Percentiles rank a stretch among this genome's conserved stretches.
Conservation (phyloP, 768 basidiomycete genomes). For the Cyclocybe cylindracea region DNA sequence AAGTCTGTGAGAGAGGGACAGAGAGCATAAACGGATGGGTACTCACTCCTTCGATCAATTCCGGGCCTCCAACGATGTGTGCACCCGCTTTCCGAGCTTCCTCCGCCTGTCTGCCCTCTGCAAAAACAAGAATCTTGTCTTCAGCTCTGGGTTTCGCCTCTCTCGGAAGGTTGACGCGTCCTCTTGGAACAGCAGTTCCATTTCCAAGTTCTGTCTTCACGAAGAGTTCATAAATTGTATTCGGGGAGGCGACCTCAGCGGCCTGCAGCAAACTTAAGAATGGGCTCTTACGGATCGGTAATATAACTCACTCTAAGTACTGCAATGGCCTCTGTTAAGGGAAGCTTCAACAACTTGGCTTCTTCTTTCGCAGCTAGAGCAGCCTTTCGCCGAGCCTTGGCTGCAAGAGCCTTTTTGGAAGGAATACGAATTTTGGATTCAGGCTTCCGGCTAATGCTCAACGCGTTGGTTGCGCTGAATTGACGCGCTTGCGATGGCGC, state of each 20-base stretch:
- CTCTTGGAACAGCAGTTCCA: slow-evolving; percentile 84
- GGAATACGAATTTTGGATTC: slow-evolving; percentile 52
- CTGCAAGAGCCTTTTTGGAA: slow-evolving; percentile 71
- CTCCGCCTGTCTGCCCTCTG: slow-evolving; percentile 79
- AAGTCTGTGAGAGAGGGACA: slow-evolving; percentile 4
- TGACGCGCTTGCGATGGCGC: slow-evolving; percentile 29
- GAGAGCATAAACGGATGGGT: background rate
- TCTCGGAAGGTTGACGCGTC: slow-evolving; percentile 82
- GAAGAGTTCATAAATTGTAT: slow-evolving; percentile 76
- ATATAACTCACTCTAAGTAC: slow-evolving; percentile 63
- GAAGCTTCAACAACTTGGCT: slow-evolving; percentile 67
- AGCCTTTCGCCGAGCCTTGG: slow-evolving; percentile 62
- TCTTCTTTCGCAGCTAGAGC: slow-evolving; percentile 53
- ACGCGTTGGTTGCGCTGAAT: slow-evolving; percentile 53
- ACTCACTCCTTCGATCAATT: slow-evolving; percentile 84
- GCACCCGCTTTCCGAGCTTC: slow-evolving; percentile 88
- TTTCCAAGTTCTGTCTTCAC: slow-evolving; percentile 79
- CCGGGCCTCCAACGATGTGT: slow-evolving; percentile 86
- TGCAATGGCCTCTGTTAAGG: slow-evolving; percentile 63
- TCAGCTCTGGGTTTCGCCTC: slow-evolving; percentile 73
- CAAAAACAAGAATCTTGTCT: slow-evolving; percentile 90
- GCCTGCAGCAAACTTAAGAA: slow-evolving; percentile 48
- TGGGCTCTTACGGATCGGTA: background rate
- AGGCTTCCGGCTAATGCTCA: slow-evolving; percentile 49
- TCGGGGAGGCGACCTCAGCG: slow-evolving; percentile 78